phyloP scores from a whole-genome alignment of 805 yeast genomes.

The Nakazawaea siamensis region DNA sequence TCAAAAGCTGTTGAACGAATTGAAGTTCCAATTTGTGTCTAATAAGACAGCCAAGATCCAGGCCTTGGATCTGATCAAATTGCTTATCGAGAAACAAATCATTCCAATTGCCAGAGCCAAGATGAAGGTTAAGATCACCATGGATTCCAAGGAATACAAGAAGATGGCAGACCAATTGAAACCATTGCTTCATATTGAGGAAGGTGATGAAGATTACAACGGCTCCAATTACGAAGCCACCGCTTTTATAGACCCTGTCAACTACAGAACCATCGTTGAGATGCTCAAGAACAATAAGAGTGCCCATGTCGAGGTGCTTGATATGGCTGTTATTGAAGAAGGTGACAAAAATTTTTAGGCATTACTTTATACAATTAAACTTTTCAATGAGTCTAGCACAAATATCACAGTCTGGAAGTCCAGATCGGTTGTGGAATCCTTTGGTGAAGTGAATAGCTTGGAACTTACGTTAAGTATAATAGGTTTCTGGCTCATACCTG shows the following conservation, averaged over 20 bases:
- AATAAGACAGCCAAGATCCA: constrained; percentile 75
- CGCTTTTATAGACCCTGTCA: constrained; percentile 80
- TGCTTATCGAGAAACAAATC: constrained; percentile 67
- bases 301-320: constrained; percentile 75
- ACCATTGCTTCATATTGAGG: constrained; percentile 12
- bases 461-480: constrained; percentile 27
- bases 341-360: constrained; percentile 22
- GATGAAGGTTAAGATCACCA: constrained; percentile 72
- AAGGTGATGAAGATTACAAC: constrained; percentile 29
- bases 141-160: constrained; percentile 46
- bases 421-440: constrained; percentile 23
- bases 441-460: constrained; percentile 26
- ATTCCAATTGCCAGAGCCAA: constrained; percentile 92
- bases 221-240: constrained; percentile 22
- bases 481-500: constrained; percentile 24
- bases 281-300: constrained; percentile 37
- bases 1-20: constrained; percentile 70
- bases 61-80: constrained; percentile 84
- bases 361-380: background rate
- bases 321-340: constrained; percentile 78
- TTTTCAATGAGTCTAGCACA: constrained; percentile 10
- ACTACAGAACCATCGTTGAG: constrained; percentile 63
- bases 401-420: constrained; percentile 27
- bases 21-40: constrained; percentile 73
- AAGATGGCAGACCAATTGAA: constrained; percentile 23